A percentile compares a stretch with the other conserved stretches of the same genome.
Conservation (phyloP, 352 stramenopile species). For the Elongisporangium prolatum region DNA sequence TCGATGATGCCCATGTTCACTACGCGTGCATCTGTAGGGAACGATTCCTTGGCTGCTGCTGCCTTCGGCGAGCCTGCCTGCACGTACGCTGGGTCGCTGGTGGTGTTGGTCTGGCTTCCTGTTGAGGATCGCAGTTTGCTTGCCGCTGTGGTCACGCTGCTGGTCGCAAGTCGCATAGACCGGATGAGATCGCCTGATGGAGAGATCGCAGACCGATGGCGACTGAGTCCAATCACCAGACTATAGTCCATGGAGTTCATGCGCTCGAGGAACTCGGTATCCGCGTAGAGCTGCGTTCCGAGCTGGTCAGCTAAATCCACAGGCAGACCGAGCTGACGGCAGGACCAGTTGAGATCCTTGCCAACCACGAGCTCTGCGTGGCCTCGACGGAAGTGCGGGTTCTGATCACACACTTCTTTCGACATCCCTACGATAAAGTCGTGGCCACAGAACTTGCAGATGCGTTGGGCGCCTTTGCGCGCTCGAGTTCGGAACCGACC, state of each 20-base stretch:
- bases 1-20: conserved; percentile 97
- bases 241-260: conserved; percentile 98
- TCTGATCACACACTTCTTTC: conserved; percentile 66
- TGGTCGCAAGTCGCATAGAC: conserved; percentile 18
- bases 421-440: conserved; percentile 87
- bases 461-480: conserved; percentile 57
- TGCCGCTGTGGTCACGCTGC: background rate
- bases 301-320: conserved; percentile 68
- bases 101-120: conserved; percentile 18
- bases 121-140: background rate
- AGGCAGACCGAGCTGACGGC: conserved; percentile 64
- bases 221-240: conserved; percentile 91
- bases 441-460: conserved; percentile 86
- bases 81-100: conserved; percentile 44
- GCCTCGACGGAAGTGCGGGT: conserved; percentile 51
- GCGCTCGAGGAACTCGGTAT: conserved; percentile 90
- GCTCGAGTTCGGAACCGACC: conserved; percentile 64
- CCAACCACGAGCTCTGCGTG: conserved; percentile 78
- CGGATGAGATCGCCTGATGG: conserved; percentile 1
- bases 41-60: conserved; percentile 24
- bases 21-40: conserved; percentile 66
- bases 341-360: conserved; percentile 88
- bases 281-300: conserved; percentile 81
- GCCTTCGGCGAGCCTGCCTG: conserved; percentile 49
- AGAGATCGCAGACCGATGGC: conserved; percentile 7